Evolutionary conservation across 192 early-diverging fungal genomes (phyloP), one percentile per base, ranked within the genome.

Genomic region (Coemansia sp.): DNA sequence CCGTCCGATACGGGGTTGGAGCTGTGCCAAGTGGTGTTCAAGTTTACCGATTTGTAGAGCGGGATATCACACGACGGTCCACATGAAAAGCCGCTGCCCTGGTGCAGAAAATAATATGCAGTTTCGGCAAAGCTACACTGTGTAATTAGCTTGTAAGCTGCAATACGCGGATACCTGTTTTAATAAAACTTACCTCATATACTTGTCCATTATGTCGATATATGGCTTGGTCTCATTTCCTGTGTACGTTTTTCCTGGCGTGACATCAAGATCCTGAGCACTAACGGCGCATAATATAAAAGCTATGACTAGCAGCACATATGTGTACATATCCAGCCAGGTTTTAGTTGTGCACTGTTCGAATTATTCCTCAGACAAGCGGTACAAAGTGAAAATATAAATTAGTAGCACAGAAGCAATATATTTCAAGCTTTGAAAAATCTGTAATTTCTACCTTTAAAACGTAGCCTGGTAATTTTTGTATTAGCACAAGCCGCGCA

Each of bases 21-120:
- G 31, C 67, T 75, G 55, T 81, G 78, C 78, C 78, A 81, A 6
- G 78, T 81, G 0, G 78, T 80, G 27, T 80, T 80, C 25, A 80
- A 49, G 2, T 23, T 35, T 1, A 48, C 49, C 17, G 56, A 45
- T 39, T 72, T 48, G 56, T 72, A 67, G 2, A 70, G 21, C 0
- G 65, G 65, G 11, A 50, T 21, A 5, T 68, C 53, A 29, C 78
- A 80, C 0, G 63, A 52, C 16, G 21, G 37, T 11, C 78, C 78
- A 37, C 78, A 80, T 10, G 62, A 62, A 26, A 80, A 75, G 3
- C 78, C 78, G 21, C 58, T 49, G 6, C 69, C 69, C 39, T 80
- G 78, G 26, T 47, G 69, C 58, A 80, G 41, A 47, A 80, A 80
- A 23, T 80, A 65, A 39, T 80, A 80, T 2, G 72, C 52, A 7